Conservation (phyloP, 2,329 filamentous ascomycete species). For the Fusarium mundagurra region DNA sequence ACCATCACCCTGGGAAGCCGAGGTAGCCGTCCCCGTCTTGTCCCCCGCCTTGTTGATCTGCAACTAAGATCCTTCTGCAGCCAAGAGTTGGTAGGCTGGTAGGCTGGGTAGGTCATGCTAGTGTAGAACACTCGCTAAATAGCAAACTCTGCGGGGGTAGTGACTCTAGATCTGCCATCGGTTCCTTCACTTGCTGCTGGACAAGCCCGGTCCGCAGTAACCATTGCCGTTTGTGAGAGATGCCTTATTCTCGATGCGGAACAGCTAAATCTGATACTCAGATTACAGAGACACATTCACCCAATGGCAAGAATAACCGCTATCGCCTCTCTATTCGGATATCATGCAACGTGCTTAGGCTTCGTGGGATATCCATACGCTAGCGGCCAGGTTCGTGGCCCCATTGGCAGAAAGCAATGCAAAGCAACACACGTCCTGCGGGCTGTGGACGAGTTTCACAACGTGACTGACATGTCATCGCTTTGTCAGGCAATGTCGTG, state of each 20-base stretch:
- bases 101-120: not conserved
- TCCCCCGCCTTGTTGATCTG: slow-evolving; percentile 13
- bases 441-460: no score
- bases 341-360: not conserved
- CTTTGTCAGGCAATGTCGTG: not conserved
- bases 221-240: not conserved
- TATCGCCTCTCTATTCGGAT: not conserved
- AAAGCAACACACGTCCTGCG: not conserved
- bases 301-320: not conserved
- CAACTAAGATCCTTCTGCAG: not conserved
- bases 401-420: not conserved
- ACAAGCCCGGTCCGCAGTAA: not conserved
- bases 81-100: not conserved
- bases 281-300: no score
- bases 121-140: not conserved
- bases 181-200: not conserved
- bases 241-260: not conserved
- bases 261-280: not conserved
- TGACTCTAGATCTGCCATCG: not conserved
- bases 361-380: not conserved
- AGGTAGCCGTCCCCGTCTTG: not conserved
- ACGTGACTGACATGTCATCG: not conserved
- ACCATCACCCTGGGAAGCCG: not conserved
- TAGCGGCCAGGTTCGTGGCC: not conserved
- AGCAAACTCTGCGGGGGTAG: not conserved